Evolutionary conservation across 176 grass and related monocot species (phyloP), one percentile per base, ranked within the genome.

Genomic region (Oryza meridionalis): DNA sequence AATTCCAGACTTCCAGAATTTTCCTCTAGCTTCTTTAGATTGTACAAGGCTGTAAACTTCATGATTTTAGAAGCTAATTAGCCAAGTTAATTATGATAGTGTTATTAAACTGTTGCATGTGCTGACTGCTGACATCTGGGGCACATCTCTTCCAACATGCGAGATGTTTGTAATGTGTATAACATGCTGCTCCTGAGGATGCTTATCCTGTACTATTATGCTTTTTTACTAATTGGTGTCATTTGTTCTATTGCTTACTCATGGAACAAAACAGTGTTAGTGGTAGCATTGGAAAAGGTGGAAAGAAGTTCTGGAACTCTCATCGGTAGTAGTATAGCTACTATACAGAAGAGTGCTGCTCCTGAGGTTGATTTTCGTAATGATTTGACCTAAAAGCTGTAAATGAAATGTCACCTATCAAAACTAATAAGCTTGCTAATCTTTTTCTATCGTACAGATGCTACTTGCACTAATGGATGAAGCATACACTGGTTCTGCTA

Each of bases 261-360:
- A 11, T 81, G 63, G 67, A 71, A 79, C 65, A 88, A 82, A 68
- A 80, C 87, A 98, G 96, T 98, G 89, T 88, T 95, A 67, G 91
- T 98, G 80, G 89, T 93, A 43, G 89, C 96, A 83, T 64, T 98
- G 84, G 96, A 98, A 90, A 98, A 95, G 75, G 87, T 98, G 68
- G 96, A 95, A 87, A 98, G 81, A 86, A 94, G 85, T 88, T 95
- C 96, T 33, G 91, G 96, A 78, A 93, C 93, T 86, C 87, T 95
- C 62, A 86, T 98, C 69, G 96, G 93, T 62, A 95, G 93, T 91
- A 95, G 91, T 86, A 95, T 98, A 66, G 96, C 96, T 84, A 90
- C 96, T 45, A 98, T 98, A 80, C 96, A 98, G 87, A 98, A 98
- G 88, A 98, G 96, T 42, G 88, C 96, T 49, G 96, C 93, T 67